Base-by-base conservation (phyloP, 257 asterid species). In the Anisodus tanguticus region DNA sequence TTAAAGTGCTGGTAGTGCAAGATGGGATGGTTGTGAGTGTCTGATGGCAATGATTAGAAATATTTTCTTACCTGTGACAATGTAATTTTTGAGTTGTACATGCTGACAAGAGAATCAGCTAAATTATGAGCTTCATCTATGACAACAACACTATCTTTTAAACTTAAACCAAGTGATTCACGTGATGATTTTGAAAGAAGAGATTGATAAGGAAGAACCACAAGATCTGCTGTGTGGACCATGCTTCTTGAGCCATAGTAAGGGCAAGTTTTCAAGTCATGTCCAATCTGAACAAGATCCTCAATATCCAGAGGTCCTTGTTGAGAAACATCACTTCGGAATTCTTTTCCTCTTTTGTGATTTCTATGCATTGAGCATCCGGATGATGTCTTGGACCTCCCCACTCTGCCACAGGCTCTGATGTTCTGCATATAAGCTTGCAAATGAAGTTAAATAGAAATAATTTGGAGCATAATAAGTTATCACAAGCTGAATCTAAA, bases 71-170 rank as follows among this genome's bases (percentile, higher is more conserved):
- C 99, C 97, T 97, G 99, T 43, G 92, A 84, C 82, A 90, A 39
- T n/a, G 95, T 87, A 83, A 97, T 89, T 87, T 91, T 93, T 64
- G 97, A 94, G 80, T 97, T 93, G 81, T 94, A 90, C 98, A 97
- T 94, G 85, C 92, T 91, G 89, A 94, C 92, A 78, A 97, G 95
- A 74, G 98, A 92, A 83, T 97, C 99, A 80, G 99, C 98, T 70
- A 97, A 94, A 90, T 97, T 97, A 85, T 97, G 99, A 86, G 99
- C 99, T 88, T 97, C 99, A 8, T 97, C 99, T 81, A 97, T 93
- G 86, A 97, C 92, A 60, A 97, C 80, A 47, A 97, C 90, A 79
- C 92, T 93, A 76, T 91, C 89, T 88, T 93, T 93, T 77, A 97
- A 87, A 90, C 88, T 89, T 83, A 97, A 89, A 91, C 97, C 97